A percentile compares a stretch with the other conserved stretches of the same genome.
Conservation (phyloP, 2,329 filamentous ascomycete genomes). For the Chaetomium olivaceum region DNA sequence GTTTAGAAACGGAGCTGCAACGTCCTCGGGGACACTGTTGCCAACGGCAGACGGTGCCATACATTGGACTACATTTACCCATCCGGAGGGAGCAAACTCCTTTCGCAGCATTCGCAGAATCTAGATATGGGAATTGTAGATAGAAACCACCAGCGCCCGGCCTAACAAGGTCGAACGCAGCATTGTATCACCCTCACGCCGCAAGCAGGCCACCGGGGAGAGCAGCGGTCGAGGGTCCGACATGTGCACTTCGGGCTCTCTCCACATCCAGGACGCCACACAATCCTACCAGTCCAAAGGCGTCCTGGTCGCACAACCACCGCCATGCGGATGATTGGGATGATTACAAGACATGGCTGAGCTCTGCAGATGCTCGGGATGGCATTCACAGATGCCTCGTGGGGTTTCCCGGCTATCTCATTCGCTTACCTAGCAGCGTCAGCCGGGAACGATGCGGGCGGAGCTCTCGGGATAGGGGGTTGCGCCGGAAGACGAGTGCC, state of each 20-base stretch:
- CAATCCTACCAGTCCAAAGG: background rate
- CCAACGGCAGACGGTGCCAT: slow-evolving; percentile 16
- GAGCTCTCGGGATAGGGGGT: slow-evolving; percentile 13
- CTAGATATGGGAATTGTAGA: slow-evolving; percentile 37
- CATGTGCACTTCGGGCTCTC: slow-evolving; percentile 4
- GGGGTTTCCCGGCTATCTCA: slow-evolving; percentile 41
- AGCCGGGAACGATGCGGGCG: slow-evolving; percentile 13
- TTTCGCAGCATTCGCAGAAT: slow-evolving; percentile 31
- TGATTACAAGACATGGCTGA: background rate
- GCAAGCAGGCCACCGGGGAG: background rate
- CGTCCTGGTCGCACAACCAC: slow-evolving; percentile 11
- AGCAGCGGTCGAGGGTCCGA: slow-evolving; percentile 10
- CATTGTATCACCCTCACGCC: slow-evolving; percentile 13
- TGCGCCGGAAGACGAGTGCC: slow-evolving; percentile 20
- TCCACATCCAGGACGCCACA: slow-evolving; percentile 9
- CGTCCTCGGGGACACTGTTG: background rate
- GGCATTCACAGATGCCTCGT: slow-evolving; percentile 38
- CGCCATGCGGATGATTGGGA: slow-evolving; percentile 18
- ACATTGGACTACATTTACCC: slow-evolving; percentile 35
- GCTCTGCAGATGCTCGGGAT: slow-evolving; percentile 13
- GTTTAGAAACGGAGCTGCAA: background rate
- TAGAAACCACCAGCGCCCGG: slow-evolving; percentile 28
- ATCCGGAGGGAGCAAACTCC: slow-evolving; percentile 38
- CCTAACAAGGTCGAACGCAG: slow-evolving; percentile 19
- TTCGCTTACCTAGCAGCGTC: slow-evolving; percentile 38